phyloP scores from a whole-genome alignment of 371 early-diverging fungal species.

The Zychaea mexicana region DNA sequence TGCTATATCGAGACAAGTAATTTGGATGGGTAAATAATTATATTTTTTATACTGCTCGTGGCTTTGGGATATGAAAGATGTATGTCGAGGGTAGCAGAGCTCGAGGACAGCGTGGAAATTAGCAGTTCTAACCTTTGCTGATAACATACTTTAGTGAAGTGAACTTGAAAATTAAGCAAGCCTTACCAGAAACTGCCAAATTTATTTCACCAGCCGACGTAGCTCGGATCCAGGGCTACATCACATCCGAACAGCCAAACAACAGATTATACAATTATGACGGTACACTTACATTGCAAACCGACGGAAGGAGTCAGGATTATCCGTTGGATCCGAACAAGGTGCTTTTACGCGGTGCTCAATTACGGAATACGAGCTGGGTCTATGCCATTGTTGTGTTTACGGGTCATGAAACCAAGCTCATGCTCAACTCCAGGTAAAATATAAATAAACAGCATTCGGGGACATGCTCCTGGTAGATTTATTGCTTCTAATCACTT shows the following conservation, averaged over 20 bases:
- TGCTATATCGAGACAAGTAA: conserved; percentile 97
- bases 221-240: conserved; percentile 52
- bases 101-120: too few species aligned
- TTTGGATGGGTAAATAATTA: conserved; percentile 79
- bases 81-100: too few species aligned
- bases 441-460: neutral
- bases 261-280: conserved; percentile 87
- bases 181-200: conserved; percentile 70
- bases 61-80: neutral
- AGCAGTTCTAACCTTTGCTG: neutral
- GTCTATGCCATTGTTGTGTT: conserved; percentile 82
- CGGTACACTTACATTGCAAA: conserved; percentile 60
- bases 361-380: conserved; percentile 84
- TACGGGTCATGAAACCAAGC: conserved; percentile 89
- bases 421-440: conserved; percentile 83
- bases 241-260: conserved; percentile 84
- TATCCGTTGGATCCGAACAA: conserved; percentile 78
- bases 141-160: conserved; percentile 67
- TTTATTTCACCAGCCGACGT: conserved; percentile 62
- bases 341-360: conserved; percentile 80
- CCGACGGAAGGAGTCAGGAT: conserved; percentile 52
- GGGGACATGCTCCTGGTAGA: neutral
- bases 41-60: neutral
- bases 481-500: neutral
- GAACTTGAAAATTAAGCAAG: conserved; percentile 92